Evolutionary conservation across 2,329 filamentous ascomycete species (phyloP), one percentile per base, ranked within the genome.

Genomic region (Ophiostoma sp.): DNA sequence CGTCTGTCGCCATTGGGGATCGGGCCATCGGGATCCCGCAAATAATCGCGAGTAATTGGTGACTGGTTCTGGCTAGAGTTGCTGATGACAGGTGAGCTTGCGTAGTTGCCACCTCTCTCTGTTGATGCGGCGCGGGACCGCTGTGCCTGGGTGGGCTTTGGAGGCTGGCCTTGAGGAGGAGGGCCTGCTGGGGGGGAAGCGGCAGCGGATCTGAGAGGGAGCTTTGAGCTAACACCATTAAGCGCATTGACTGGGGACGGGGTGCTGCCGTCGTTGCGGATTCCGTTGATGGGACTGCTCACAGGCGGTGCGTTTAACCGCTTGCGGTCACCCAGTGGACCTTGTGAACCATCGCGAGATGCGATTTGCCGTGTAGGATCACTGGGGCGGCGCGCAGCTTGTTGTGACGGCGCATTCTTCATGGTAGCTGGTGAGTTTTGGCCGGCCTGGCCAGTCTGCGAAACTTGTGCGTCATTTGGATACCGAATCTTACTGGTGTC

Each of bases 401-500:
- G 60, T 38, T 65, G 73, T 45, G 67, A 49, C 18, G 49, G 44
- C 42, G 36, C 18, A 42, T 8, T 70, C 70, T 71, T 75, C 2
- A 72, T 66, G 62, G 55, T 76, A 6, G 77, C 75, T 47, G 45
- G 63, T 18, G 60, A 41, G 6, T 41, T 63, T 11, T 47, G 42
- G 5, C 14, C 55, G 78, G 76, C 14, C 3, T 42, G 8, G 42
- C 38, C n/a, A 16, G 45, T 18, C 45, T 52, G 45, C n/a, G 65
- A 52, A 16, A 78, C 77, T 71, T 82, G 83, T 4, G 82, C 79
- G 74, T 97, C 93, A 73, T 91, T 94, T 1, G 95, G 95, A 78
- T 99, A 99, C 72, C 95, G 87, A 73, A 99, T 99, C 79, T 99
- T 99, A 64, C 87, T 89, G 8, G 95, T 99, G 77, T 99, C 95